These are phyloP conservation scores for Schoenoplectus triqueter DNA, from an alignment of 202 grass and related monocot genomes.

Conservation along the genomic window DNA sequence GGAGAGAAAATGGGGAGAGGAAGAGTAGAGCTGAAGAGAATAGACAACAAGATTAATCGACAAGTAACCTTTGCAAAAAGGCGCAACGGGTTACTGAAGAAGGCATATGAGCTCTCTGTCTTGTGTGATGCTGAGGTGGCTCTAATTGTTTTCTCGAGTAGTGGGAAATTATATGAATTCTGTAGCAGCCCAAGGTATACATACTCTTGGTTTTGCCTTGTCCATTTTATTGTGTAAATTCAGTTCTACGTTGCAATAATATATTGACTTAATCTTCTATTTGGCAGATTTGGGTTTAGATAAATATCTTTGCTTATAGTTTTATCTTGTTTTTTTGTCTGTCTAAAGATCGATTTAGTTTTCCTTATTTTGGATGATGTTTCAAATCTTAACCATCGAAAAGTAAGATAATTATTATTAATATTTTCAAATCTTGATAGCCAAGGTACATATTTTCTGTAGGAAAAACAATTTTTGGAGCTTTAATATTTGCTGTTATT, in stretches of 20 bases:
- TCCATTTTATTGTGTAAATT: background rate
- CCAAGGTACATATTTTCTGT: background rate
- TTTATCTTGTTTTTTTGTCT: constrained; percentile 4
- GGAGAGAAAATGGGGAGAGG: constrained; percentile 65
- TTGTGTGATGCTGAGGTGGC: constrained; percentile 85
- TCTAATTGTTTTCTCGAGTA: constrained; percentile 87
- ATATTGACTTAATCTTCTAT: background rate
- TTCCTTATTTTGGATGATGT: constrained; percentile 13
- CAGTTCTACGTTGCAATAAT: background rate
- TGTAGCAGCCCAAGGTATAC: constrained; percentile 65
- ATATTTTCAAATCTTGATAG: constrained; percentile 1
- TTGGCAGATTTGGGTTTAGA: background rate
- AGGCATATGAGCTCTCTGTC: constrained; percentile 87
- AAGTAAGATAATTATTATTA: background rate
- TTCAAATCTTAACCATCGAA: background rate
- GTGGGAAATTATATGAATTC: constrained; percentile 89
- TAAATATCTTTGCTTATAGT: background rate
- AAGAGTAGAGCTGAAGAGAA: constrained; percentile 82
- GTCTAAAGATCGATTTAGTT: background rate
- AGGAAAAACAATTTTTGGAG: background rate
- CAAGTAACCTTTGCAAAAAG: constrained; percentile 92
- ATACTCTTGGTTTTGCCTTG: background rate
- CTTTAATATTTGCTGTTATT: background rate
- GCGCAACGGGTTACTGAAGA: constrained; percentile 78
- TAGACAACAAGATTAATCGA: constrained; percentile 97